Percentiles rank a stretch among this genome's conserved stretches.
Conservation (phyloP, 108 stramenopile genomes). For the Cyclotella choctawhatcheeana region DNA sequence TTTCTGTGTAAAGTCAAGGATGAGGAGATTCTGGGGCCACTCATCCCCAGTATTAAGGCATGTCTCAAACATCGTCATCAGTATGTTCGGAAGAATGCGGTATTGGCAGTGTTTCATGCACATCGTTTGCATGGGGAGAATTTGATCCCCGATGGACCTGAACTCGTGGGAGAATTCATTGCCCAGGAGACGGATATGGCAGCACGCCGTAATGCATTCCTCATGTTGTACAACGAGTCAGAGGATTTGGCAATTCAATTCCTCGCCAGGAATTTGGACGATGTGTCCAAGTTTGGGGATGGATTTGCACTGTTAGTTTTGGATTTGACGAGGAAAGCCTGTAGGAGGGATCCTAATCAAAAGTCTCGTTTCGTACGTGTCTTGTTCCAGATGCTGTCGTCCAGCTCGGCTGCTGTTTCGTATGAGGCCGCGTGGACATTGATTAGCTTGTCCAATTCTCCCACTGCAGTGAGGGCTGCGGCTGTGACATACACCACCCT, state of each 20-base stretch:
- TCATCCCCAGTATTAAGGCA: constrained; percentile 93
- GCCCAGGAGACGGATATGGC: constrained; percentile 89
- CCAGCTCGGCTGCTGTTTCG: constrained; percentile 91
- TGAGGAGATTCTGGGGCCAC: constrained; percentile 96
- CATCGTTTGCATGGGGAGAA: constrained; percentile 89
- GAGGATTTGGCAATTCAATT: constrained; percentile 97
- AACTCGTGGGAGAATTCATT: constrained; percentile 92
- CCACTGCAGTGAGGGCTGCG: constrained; percentile 97
- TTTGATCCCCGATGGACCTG: constrained; percentile 97
- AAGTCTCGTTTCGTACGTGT: constrained; percentile 98
- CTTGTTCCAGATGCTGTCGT: constrained; percentile 93
- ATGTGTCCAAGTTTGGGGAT: constrained; percentile 91
- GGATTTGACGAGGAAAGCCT: constrained; percentile 96
- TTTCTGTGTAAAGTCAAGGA: constrained; percentile 99
- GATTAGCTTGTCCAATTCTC: constrained; percentile 95
- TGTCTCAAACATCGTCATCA: constrained; percentile 96
- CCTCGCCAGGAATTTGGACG: constrained; percentile 93
- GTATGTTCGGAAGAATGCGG: constrained; percentile 99
- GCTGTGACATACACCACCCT: constrained; percentile 96
- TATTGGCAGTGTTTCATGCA: constrained; percentile 93
- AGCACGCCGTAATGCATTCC: constrained; percentile 97
- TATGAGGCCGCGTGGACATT: constrained; percentile 99
- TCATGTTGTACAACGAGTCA: constrained; percentile 97
- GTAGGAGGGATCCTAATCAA: constrained; percentile 95
- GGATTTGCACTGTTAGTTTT: constrained; percentile 97